phyloP scores from a whole-genome alignment of 2,329 filamentous ascomycete species.

The Neurospora crassa region DNA sequence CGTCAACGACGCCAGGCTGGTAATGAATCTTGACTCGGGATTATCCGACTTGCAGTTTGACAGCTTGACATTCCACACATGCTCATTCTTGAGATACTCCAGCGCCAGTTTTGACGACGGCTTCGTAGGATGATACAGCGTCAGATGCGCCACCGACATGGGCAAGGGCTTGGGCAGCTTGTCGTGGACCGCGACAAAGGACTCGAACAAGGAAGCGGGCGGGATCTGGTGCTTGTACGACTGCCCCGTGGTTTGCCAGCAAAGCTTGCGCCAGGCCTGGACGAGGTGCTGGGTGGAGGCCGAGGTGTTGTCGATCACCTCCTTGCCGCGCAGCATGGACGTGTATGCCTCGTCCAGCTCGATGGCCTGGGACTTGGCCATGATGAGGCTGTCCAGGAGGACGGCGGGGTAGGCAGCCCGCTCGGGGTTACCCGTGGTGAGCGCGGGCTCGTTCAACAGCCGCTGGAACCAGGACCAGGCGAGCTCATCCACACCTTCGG shows the following conservation, averaged over 20 bases:
- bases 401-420: constrained; percentile 9
- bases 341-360: constrained; percentile 41
- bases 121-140: constrained; percentile 43
- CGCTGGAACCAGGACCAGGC: constrained; percentile 44
- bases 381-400: constrained; percentile 31
- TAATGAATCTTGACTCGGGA: constrained; percentile 17
- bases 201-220: constrained; percentile 40
- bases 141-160: constrained; percentile 43
- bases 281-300: constrained; percentile 25
- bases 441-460: constrained; percentile 21
- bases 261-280: constrained; percentile 36
- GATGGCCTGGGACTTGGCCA: constrained; percentile 24
- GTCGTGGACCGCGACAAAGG: constrained; percentile 38
- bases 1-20: constrained; percentile 29
- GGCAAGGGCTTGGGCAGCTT: constrained; percentile 27
- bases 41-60: constrained; percentile 3
- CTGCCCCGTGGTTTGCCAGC: constrained; percentile 43
- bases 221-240: constrained; percentile 35
- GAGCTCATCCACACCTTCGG: constrained; percentile 40
- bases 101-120: constrained; percentile 40
- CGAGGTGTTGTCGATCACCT: constrained; percentile 29
- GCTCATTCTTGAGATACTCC: constrained; percentile 28
- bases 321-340: constrained; percentile 36
- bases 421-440: constrained; percentile 3
- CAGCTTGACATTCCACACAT: constrained; percentile 6